Evolutionary conservation across 202 grass and related monocot species (phyloP).

Genomic region (Digitaria exilis): DNA sequence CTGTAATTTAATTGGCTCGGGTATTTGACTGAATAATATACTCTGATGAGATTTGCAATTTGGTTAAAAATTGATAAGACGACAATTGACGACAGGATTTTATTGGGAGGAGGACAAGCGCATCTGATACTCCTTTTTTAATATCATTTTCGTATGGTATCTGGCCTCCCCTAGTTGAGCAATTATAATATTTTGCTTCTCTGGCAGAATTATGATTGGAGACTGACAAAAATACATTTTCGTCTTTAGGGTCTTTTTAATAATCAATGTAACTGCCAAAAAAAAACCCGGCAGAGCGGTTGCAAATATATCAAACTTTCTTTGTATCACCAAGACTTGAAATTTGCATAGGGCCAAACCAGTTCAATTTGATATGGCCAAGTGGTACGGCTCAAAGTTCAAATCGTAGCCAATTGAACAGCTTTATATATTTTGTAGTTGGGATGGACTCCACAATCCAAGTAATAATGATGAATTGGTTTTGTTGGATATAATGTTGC

Average conservation of each 20-base stretch:
- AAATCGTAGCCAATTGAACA: not conserved
- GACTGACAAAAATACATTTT: not conserved
- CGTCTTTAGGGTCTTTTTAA: not conserved
- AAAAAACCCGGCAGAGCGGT: not conserved
- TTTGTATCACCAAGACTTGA: not conserved
- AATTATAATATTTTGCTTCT: not conserved
- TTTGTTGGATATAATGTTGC: constrained; percentile 22
- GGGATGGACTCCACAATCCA: not conserved
- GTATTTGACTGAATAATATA: constrained; percentile 25
- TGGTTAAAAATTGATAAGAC: not conserved
- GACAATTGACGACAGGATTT: not conserved
- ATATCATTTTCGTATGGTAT: not conserved
- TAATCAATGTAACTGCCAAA: not conserved
- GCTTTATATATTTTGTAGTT: not conserved
- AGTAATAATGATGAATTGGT: not conserved
- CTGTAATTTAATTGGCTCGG: constrained; percentile 15
- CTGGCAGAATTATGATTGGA: constrained; percentile 14
- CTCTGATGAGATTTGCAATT: not conserved
- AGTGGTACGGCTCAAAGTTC: not conserved
- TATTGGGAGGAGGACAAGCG: constrained; percentile 15
- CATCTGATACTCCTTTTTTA: not conserved
- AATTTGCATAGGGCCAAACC: not conserved
- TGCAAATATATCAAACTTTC: not conserved
- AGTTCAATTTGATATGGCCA: not conserved
- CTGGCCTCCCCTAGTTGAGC: not conserved